Conservation (phyloP, 2,329 filamentous ascomycete species). For the Sphaerulina musiva region DNA sequence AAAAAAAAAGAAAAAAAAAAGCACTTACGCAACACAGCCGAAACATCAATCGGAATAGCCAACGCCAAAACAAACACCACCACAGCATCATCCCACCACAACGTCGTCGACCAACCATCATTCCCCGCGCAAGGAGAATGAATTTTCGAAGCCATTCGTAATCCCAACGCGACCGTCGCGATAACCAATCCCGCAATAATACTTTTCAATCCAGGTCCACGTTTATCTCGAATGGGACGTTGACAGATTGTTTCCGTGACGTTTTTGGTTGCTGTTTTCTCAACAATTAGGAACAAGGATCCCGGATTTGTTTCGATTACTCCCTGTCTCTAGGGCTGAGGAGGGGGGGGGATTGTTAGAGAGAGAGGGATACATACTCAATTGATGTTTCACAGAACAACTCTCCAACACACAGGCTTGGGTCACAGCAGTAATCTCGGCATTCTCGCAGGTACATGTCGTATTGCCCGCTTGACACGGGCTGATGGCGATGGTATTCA, state of each 20-base stretch:
- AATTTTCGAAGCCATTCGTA: slow-evolving; percentile 17
- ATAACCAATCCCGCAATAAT: slow-evolving; percentile 12
- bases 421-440: slow-evolving; percentile 6
- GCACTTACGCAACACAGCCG: slow-evolving; percentile 2
- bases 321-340: not conserved
- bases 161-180: slow-evolving; percentile 11
- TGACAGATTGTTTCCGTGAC: slow-evolving; percentile 17
- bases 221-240: slow-evolving; percentile 12
- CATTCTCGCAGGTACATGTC: slow-evolving; percentile 18
- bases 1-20: too few relatives aligned
- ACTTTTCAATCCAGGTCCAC: slow-evolving; percentile 5
- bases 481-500: slow-evolving; percentile 15
- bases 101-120: slow-evolving; percentile 6
- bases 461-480: slow-evolving; percentile 19
- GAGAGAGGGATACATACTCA: slow-evolving; percentile 6
- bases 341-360: too few relatives aligned
- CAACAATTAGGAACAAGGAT: not conserved
- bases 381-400: slow-evolving; percentile 13
- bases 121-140: not conserved
- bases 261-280: slow-evolving; percentile 14
- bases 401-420: slow-evolving; percentile 6
- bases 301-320: not conserved
- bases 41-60: slow-evolving; percentile 6
- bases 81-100: slow-evolving; percentile 20
- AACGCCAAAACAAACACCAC: slow-evolving; percentile 15